phyloP scores from a whole-genome alignment of 768 basidiomycete genomes.

The Naematelia aurantialba region DNA sequence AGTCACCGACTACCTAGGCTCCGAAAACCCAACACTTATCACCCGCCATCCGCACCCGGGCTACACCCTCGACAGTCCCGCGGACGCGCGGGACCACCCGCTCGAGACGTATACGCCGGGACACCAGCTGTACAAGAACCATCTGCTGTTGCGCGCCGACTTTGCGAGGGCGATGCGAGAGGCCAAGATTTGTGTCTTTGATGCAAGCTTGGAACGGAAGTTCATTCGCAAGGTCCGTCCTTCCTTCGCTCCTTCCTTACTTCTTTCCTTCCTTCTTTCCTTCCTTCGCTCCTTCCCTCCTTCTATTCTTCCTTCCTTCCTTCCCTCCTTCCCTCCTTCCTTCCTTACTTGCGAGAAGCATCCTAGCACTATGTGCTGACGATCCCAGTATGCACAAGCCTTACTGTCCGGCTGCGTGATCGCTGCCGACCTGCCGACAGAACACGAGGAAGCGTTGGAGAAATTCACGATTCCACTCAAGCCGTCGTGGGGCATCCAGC shows the following conservation, averaged over 20 bases:
- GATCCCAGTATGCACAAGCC: slow-evolving; percentile 41
- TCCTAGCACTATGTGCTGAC: too few relatives aligned
- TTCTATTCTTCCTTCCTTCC: neutral
- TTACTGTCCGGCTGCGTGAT: slow-evolving; percentile 45
- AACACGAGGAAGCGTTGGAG: slow-evolving; percentile 39
- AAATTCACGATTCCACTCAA: slow-evolving; percentile 41
- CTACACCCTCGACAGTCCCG: slow-evolving; percentile 29
- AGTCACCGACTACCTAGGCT: slow-evolving; percentile 24
- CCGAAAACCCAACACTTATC: slow-evolving; percentile 13
- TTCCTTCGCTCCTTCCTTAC: slow-evolving; percentile 1
- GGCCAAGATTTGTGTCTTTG: slow-evolving; percentile 47
- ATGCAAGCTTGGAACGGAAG: slow-evolving; percentile 44
- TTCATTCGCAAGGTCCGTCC: slow-evolving; percentile 43
- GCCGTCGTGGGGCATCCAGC: slow-evolving; percentile 39
- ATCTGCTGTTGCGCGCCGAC: slow-evolving; percentile 33
- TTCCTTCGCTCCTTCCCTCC: neutral
- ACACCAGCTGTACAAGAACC: slow-evolving; percentile 37
- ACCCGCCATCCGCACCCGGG: slow-evolving; percentile 42
- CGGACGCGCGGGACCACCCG: slow-evolving; percentile 22
- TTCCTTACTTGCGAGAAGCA: neutral
- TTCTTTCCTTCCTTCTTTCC: neutral
- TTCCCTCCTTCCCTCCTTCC: neutral
- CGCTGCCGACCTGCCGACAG: slow-evolving; percentile 46
- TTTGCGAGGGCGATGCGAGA: slow-evolving; percentile 46
- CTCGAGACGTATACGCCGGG: slow-evolving; percentile 39